Percentiles rank a stretch among this genome's conserved stretches.
Conservation (phyloP, 768 basidiomycete genomes). For the Russula abietina region DNA sequence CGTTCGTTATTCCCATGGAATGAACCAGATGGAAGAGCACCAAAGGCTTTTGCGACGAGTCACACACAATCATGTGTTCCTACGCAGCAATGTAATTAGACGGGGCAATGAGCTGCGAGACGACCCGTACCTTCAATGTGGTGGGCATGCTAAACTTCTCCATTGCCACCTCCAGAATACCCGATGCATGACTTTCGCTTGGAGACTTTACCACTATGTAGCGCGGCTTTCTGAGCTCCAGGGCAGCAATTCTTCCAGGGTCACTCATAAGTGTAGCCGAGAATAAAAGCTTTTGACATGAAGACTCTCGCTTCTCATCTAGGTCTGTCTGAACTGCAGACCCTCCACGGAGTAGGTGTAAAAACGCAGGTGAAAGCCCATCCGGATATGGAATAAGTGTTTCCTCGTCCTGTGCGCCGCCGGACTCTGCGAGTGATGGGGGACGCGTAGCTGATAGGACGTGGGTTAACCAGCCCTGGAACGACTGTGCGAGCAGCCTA, state of each 20-base stretch:
- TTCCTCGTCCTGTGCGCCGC: not conserved
- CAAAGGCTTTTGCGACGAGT: slow-evolving; percentile 77
- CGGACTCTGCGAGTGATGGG: slow-evolving; percentile 12
- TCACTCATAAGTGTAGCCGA: slow-evolving; percentile 94
- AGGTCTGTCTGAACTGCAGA: slow-evolving; percentile 44
- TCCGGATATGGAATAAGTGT: slow-evolving; percentile 37
- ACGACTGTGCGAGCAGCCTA: slow-evolving; percentile 88
- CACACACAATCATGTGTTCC: slow-evolving; percentile 85
- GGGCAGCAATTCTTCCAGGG: slow-evolving; percentile 83
- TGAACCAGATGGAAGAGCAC: slow-evolving; percentile 84
- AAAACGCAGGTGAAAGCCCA: slow-evolving; percentile 57
- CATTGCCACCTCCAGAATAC: slow-evolving; percentile 51
- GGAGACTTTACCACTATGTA: slow-evolving; percentile 77
- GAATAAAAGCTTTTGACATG: slow-evolving; percentile 93
- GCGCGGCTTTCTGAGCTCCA: slow-evolving; percentile 71
- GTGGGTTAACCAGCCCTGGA: slow-evolving; percentile 89
- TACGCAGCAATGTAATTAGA: slow-evolving; percentile 29
- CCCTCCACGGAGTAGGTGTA: slow-evolving; percentile 37
- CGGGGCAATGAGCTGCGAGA: slow-evolving; percentile 3
- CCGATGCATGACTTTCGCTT: slow-evolving; percentile 29
- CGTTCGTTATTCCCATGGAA: slow-evolving; percentile 51
- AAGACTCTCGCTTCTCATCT: slow-evolving; percentile 51
- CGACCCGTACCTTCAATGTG: slow-evolving; percentile 55
- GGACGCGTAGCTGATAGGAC: slow-evolving; percentile 70
- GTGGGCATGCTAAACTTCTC: slow-evolving; percentile 80